Percentiles rank a stretch among this genome's conserved stretches.
Conservation (phyloP, 176 grass and related monocot species). For the Oryza nivara region DNA sequence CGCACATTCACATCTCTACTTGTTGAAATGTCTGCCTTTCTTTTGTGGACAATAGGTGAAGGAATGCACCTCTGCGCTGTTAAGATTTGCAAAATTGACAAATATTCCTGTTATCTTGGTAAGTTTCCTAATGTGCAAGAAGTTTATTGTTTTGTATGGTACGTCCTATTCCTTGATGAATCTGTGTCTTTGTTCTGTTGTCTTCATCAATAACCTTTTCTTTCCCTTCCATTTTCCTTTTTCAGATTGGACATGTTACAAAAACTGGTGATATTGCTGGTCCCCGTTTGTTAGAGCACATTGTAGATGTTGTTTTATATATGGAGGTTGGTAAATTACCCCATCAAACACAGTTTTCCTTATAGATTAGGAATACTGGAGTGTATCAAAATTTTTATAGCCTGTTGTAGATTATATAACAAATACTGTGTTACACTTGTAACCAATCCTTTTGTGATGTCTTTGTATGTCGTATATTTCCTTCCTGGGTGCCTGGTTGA, state of each 20-base stretch:
- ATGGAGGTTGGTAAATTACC: conserved; percentile 80
- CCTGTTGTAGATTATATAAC: neutral
- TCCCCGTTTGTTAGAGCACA: conserved; percentile 93
- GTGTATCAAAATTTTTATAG: neutral
- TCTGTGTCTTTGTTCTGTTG: conserved; percentile 18
- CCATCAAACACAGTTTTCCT: neutral
- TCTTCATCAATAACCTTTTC: conserved; percentile 21
- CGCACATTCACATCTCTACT: neutral
- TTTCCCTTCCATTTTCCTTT: conserved; percentile 28
- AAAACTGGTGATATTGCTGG: conserved; percentile 93
- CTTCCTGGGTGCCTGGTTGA: neutral
- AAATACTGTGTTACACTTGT: neutral
- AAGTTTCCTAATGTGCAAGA: conserved; percentile 38
- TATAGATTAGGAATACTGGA: conserved; percentile 16
- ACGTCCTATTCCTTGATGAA: conserved; percentile 19
- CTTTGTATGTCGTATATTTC: neutral
- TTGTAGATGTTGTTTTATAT: conserved; percentile 97
- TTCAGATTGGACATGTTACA: conserved; percentile 93
- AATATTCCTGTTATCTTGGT: conserved; percentile 96
- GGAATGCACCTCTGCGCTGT: conserved; percentile 88
- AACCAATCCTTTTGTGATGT: neutral
- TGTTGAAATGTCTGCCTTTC: conserved; percentile 15
- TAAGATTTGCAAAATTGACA: conserved; percentile 89
- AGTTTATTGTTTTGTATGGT: neutral
- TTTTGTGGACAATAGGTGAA: conserved; percentile 65